Evolutionary conservation across 116 monocot genomes (phyloP).

Genomic region (Papilionanthe hybrid): DNA sequence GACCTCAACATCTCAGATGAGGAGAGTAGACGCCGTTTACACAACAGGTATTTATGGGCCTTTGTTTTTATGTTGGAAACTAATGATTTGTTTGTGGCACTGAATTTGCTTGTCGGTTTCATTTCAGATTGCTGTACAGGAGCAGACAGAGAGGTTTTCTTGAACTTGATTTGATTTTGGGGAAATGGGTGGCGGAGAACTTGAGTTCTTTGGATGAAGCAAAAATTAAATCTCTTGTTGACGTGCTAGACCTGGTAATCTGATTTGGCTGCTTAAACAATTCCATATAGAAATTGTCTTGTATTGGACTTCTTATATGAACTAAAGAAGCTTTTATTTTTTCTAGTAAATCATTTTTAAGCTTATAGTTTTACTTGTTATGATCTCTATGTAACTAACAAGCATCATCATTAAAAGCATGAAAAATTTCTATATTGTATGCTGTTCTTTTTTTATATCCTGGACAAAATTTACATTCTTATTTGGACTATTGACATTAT

Average conservation of each 20-base stretch:
- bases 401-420: too few species aligned
- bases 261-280: background rate
- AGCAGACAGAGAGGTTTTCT: slow-evolving; percentile 93
- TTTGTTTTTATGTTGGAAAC: background rate
- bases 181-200: slow-evolving; percentile 91
- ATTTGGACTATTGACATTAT: too few species aligned
- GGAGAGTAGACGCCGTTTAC: slow-evolving; percentile 62
- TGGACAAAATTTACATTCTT: too few species aligned
- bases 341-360: background rate
- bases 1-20: slow-evolving; percentile 52
- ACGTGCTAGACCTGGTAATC: slow-evolving; percentile 86
- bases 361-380: background rate
- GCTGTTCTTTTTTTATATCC: too few species aligned
- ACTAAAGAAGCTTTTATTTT: background rate
- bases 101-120: background rate
- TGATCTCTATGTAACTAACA: too few species aligned
- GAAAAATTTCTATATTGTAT: too few species aligned
- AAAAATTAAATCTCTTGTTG: slow-evolving; percentile 60
- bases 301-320: background rate
- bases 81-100: background rate
- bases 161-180: slow-evolving; percentile 83
- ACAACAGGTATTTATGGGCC: slow-evolving; percentile 48
- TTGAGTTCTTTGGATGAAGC: slow-evolving; percentile 67
- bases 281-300: background rate
- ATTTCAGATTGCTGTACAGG: slow-evolving; percentile 66